Percentiles rank a stretch among this genome's conserved stretches.
Conservation (phyloP, 2,329 filamentous ascomycete species). For the Fusarium scirpi region DNA sequence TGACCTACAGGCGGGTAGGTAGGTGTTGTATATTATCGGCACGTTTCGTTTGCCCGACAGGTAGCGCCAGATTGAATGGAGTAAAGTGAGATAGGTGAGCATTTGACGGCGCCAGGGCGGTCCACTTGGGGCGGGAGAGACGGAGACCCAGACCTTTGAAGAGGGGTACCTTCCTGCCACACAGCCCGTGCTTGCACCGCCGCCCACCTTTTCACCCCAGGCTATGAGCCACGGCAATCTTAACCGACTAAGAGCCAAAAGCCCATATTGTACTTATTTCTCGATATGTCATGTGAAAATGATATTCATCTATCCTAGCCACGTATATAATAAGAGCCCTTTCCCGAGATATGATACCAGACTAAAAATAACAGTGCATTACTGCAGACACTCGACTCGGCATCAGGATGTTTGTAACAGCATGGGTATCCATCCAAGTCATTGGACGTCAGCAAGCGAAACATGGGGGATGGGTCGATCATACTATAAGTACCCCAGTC, state of each 20-base stretch:
- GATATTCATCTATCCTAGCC: not conserved
- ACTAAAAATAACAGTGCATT: not conserved
- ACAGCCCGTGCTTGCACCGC: constrained; percentile 18
- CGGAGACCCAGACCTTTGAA: constrained; percentile 20
- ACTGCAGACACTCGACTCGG: not conserved
- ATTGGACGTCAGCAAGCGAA: constrained; percentile 16
- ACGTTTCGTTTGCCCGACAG: constrained; percentile 26
- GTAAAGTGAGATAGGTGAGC: constrained; percentile 25
- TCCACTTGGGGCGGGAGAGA: constrained; percentile 37
- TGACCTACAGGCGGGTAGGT: not conserved
- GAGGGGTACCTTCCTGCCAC: constrained; percentile 16
- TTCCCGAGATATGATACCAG: not conserved
- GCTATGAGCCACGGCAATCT: not conserved
- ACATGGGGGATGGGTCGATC: constrained; percentile 19
- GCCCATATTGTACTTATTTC: not conserved
- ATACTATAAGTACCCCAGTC: constrained; percentile 4
- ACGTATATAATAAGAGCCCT: not conserved
- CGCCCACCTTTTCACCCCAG: constrained; percentile 19
- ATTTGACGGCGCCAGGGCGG: constrained; percentile 26
- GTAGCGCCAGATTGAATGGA: constrained; percentile 35
- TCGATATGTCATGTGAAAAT: not conserved
- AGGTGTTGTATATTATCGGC: constrained; percentile 25
- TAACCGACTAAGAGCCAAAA: constrained; percentile 2
- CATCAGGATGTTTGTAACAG: constrained; percentile 8
- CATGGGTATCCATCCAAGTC: constrained; percentile 20